phyloP scores from a whole-genome alignment of 768 basidiomycete species.

The Calocera viscosa region DNA sequence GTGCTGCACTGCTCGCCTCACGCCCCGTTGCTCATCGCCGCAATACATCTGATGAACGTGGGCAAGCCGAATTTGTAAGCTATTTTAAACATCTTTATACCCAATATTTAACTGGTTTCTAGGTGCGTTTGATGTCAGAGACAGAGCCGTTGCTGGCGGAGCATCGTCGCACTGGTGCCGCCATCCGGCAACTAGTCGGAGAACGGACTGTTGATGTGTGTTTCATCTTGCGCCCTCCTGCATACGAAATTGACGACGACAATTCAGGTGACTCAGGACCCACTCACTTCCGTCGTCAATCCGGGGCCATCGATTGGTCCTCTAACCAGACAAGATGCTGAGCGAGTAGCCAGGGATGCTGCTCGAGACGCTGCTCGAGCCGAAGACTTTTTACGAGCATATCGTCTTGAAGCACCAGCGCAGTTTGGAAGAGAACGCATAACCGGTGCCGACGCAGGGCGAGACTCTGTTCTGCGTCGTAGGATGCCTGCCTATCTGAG shows the following conservation, averaged over 20 bases:
- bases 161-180: neutral
- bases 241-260: neutral
- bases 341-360: neutral
- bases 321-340: neutral
- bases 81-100: too few species aligned
- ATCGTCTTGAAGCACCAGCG: neutral
- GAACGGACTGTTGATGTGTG: neutral
- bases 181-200: neutral
- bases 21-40: neutral
- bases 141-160: neutral
- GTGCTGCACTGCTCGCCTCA: neutral
- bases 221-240: neutral
- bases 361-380: neutral
- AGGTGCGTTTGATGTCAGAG: neutral
- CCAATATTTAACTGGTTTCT: neutral
- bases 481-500: neutral
- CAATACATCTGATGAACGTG: neutral
- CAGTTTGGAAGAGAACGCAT: neutral
- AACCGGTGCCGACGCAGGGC: neutral
- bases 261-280: neutral
- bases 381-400: neutral
- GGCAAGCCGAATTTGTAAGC: neutral
- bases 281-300: neutral
- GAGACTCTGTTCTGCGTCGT: neutral
- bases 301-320: neutral